phyloP scores from a whole-genome alignment of 78 protist genomes.

The Dictyostelium capitatum region DNA sequence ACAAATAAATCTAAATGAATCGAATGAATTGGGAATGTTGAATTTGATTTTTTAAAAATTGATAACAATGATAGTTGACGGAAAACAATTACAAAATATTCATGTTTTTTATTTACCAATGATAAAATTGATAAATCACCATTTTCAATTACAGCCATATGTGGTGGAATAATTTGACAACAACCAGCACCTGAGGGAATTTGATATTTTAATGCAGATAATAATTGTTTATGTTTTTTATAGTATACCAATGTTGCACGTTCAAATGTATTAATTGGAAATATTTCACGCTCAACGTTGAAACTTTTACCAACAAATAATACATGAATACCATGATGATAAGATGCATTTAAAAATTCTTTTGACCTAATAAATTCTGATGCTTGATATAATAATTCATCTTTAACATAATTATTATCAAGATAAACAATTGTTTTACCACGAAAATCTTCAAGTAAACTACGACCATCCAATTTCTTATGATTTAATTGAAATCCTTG shows the following conservation, averaged over 20 bases:
- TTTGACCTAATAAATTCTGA: slow-evolving; percentile 3
- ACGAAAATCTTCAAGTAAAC: slow-evolving; percentile 35
- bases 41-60: slow-evolving; percentile 19
- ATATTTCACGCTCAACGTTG: not conserved
- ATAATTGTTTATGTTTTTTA: slow-evolving; percentile 24
- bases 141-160: not conserved
- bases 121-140: not conserved
- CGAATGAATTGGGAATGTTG: not conserved
- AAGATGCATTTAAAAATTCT: slow-evolving; percentile 62
- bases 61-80: slow-evolving; percentile 12
- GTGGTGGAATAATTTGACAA: slow-evolving; percentile 20
- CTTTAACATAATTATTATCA: slow-evolving; percentile 47
- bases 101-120: slow-evolving; percentile 30
- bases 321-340: slow-evolving; percentile 54
- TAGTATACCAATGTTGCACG: not conserved
- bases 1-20: not conserved
- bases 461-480: slow-evolving; percentile 31
- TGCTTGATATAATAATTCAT: slow-evolving; percentile 42
- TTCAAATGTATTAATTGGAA: slow-evolving; percentile 23
- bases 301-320: slow-evolving; percentile 31
- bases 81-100: not conserved
- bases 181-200: slow-evolving; percentile 38
- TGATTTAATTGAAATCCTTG: slow-evolving; percentile 29
- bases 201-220: slow-evolving; percentile 8
- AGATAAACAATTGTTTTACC: slow-evolving; percentile 51